These are phyloP conservation scores for Septoria linicola DNA, from an alignment of 2,329 filamentous ascomycete genomes.

Conservation along the genomic window DNA sequence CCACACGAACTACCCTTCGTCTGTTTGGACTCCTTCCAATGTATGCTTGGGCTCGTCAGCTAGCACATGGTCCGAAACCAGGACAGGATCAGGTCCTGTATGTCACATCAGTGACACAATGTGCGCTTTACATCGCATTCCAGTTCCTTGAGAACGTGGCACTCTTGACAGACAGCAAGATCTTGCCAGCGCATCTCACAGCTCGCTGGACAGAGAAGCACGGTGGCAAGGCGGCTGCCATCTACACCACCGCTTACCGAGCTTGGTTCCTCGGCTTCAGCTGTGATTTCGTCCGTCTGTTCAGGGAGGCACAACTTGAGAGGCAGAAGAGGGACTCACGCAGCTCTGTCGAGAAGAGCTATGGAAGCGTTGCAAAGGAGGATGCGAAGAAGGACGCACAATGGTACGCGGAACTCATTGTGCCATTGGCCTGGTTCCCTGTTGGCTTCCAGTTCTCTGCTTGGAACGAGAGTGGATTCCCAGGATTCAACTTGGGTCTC, in stretches of 20 bases:
- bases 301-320: conserved; percentile 45
- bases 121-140: conserved; percentile 45
- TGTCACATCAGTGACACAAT: conserved; percentile 43
- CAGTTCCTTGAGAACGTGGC: conserved; percentile 47
- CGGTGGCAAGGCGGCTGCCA: conserved; percentile 37
- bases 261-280: conserved; percentile 46
- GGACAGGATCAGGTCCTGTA: conserved; percentile 46
- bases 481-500: conserved; percentile 46
- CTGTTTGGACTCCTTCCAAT: conserved; percentile 46
- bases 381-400: conserved; percentile 43
- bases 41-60: conserved; percentile 46
- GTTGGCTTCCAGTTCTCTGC: conserved; percentile 45
- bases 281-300: conserved; percentile 46
- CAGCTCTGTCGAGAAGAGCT: conserved; percentile 28
- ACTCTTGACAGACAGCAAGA: conserved; percentile 44
- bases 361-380: conserved; percentile 34
- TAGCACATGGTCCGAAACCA: conserved; percentile 43
- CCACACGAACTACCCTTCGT: conserved; percentile 46
- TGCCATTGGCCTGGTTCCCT: conserved; percentile 46
- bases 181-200: conserved; percentile 40
- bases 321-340: conserved; percentile 34
- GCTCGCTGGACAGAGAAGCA: conserved; percentile 37
- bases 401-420: conserved; percentile 47
- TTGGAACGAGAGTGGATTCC: conserved; percentile 40
- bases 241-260: conserved; percentile 45